These are phyloP conservation scores for Cyclostephanos tholiformis DNA, from an alignment of 108 stramenopile genomes.

Conservation along the genomic window DNA sequence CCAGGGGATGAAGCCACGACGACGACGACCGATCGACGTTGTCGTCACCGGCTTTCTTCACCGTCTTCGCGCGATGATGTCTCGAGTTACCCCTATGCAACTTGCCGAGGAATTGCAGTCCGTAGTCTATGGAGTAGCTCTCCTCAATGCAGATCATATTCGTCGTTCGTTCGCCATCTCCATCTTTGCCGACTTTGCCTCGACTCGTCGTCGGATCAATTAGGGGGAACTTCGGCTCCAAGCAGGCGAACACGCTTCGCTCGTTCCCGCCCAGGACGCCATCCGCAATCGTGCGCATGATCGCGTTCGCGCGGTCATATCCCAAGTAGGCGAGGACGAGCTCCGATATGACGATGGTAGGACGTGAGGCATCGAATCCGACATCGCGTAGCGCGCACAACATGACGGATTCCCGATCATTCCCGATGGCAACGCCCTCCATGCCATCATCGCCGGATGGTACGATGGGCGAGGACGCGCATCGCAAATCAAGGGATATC, in stretches of 20 bases:
- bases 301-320: constrained; percentile 34
- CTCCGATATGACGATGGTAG: constrained; percentile 73
- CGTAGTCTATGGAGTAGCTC: constrained; percentile 59
- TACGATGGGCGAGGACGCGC: constrained; percentile 21
- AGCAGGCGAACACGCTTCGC: constrained; percentile 54
- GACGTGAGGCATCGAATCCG: constrained; percentile 35
- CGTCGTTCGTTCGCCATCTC: neutral
- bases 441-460: neutral
- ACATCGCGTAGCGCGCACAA: constrained; percentile 18
- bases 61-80: neutral
- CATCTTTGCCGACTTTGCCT: neutral
- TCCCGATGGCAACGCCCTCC: neutral
- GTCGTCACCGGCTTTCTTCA: neutral
- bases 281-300: constrained; percentile 24
- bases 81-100: constrained; percentile 52
- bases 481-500: constrained; percentile 55
- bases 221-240: constrained; percentile 56
- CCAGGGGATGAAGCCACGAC: constrained; percentile 19
- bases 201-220: neutral
- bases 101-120: constrained; percentile 57
- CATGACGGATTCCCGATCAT: constrained; percentile 19
- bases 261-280: constrained; percentile 24
- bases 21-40: constrained; percentile 1
- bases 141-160: constrained; percentile 44
- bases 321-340: constrained; percentile 75